phyloP scores from a whole-genome alignment of 495 filamentous ascomycete species.

The Jackrogersella multiformis region DNA sequence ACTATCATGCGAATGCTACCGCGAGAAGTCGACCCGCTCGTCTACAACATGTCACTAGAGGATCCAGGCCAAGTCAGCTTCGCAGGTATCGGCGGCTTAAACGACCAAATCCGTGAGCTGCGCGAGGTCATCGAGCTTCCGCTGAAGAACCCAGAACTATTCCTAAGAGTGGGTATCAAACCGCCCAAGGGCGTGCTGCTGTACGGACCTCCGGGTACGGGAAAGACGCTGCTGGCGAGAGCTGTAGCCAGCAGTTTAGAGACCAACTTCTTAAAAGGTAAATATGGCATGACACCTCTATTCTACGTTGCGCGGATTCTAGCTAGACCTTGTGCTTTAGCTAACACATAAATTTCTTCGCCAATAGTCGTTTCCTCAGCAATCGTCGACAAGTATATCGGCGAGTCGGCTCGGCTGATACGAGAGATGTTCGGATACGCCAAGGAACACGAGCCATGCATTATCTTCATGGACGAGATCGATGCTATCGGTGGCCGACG shows the following conservation, averaged over 20 bases:
- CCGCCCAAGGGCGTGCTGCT: conserved; percentile 97
- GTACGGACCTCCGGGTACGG: conserved; percentile 97
- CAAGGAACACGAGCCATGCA: conserved; percentile 99
- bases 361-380: conserved; percentile 94
- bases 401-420: conserved; percentile 96
- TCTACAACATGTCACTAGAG: conserved; percentile 99
- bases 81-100: conserved; percentile 97
- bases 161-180: conserved; percentile 97
- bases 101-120: conserved; percentile 98
- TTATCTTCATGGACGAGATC: conserved; percentile 99
- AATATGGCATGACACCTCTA: conserved; percentile 23
- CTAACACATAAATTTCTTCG: conserved; percentile 17
- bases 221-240: conserved; percentile 94
- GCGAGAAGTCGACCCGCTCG: conserved; percentile 96
- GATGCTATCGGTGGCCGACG: conserved; percentile 97
- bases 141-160: conserved; percentile 98
- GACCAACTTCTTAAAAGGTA: conserved; percentile 98
- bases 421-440: conserved; percentile 99
- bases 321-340: not conserved
- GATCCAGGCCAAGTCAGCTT: conserved; percentile 98
- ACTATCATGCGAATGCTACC: conserved; percentile 99
- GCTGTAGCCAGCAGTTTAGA: conserved; percentile 97
- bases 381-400: conserved; percentile 99
- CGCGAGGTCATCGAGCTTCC: conserved; percentile 98
- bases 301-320: conserved; percentile 8